A percentile compares a stretch with the other conserved stretches of the same genome.
These are phyloP conservation scores for Silene vulgaris DNA, from an alignment of 179 eudicot species.

Conservation along the genomic window DNA sequence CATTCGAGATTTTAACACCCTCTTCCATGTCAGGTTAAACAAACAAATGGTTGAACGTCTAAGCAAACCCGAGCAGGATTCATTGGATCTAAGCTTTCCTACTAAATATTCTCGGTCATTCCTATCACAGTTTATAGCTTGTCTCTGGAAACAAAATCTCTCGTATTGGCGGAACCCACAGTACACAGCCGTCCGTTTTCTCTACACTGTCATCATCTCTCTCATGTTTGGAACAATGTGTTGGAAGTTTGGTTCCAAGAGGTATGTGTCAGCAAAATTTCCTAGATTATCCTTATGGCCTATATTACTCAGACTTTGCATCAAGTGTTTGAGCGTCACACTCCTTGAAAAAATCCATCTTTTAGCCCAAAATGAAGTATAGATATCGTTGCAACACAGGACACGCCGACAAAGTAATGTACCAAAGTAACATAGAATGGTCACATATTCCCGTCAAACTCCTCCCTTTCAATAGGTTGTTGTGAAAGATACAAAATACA, in stretches of 20 bases:
- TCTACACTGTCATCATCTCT: constrained; percentile 81
- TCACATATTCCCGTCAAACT: background rate
- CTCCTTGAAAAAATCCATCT: background rate
- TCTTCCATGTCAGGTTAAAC: constrained; percentile 48
- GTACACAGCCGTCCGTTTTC: constrained; percentile 91
- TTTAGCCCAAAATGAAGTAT: background rate
- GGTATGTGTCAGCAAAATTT: constrained; percentile 32
- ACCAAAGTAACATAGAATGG: background rate
- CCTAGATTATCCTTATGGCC: background rate
- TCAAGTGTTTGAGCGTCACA: background rate
- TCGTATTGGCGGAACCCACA: constrained; percentile 96
- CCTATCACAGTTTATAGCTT: constrained; percentile 61
- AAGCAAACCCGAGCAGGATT: constrained; percentile 53
- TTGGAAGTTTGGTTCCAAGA: constrained; percentile 85
- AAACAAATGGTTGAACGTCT: constrained; percentile 64
- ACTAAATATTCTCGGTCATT: constrained; percentile 63
- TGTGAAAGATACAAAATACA: background rate
- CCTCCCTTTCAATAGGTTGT: background rate
- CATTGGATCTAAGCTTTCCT: constrained; percentile 64
- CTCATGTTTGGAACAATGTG: constrained; percentile 93
- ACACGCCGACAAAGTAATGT: background rate
- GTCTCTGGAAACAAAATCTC: constrained; percentile 88
- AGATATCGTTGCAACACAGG: background rate
- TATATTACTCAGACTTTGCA: background rate
- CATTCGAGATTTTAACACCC: constrained; percentile 1